Evolutionary conservation across 805 yeast species (phyloP), one percentile per base, ranked within the genome.

Genomic region (Pichia kluyveri): DNA sequence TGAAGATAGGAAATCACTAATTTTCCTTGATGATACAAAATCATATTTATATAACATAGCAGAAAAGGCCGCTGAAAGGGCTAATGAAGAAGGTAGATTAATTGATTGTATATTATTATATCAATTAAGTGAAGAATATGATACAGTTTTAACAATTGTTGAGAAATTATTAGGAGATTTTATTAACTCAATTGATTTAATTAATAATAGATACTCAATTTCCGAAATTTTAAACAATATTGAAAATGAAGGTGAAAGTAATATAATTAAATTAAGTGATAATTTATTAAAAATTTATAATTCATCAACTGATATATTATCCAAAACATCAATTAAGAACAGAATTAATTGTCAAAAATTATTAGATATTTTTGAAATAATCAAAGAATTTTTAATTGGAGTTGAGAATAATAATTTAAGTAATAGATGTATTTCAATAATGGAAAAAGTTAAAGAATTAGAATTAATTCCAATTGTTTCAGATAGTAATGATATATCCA

Each of bases 71-170:
- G 97, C 97, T 4, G 73, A 73, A 41, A 80, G 79, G 55, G 95
- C 96, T 15, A 93, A 86, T 58, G 93, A 87, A 56, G 98, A 90
- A 58, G 97, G 97, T 8, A 76, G 96, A 59, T 73, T 80, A 14
- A 79, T 83, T 52, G 98, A 93, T 60, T 86, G 96, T 18, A 75
- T 93, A 51, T 70, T 86, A 49, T 73, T 93, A 47, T 91, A 86
- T 62, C 96, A 90, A 66, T 75, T 91, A 54, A 80, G 95, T 43
- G 95, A 86, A 65, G 96, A 90, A 56, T 84, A 84, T 62, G 84
- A 85, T 60, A 81, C 84, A 31, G 97, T 88, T 14, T 75, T 91
- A 9, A 65, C 76, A 1, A 75, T 88, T 50, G 78, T 89, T 54
- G 89, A 86, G 67, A 76, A 80, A 56, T 67, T 87, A 31, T 69